Conservation (phyloP, 768 basidiomycete species). For the Pleurotus ostreatus region DNA sequence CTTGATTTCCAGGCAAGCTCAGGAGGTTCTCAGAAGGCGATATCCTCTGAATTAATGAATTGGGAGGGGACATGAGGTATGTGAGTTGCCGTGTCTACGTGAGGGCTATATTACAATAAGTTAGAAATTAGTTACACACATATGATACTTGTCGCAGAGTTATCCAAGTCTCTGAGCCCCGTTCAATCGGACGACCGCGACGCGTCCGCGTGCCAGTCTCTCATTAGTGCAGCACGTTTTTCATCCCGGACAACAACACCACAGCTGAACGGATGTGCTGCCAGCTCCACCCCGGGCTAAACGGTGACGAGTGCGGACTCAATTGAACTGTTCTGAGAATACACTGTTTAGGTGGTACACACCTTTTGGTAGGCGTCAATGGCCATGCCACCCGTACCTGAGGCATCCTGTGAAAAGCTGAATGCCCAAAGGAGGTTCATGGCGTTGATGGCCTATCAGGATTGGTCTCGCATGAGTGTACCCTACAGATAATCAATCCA, state of each 20-base stretch:
- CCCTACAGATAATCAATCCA: background rate
- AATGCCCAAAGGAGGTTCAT: constrained; percentile 28
- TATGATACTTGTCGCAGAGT: too few species aligned
- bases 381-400: background rate
- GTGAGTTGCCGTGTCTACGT: too few species aligned
- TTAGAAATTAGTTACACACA: too few species aligned
- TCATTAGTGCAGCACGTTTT: background rate
- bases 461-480: background rate
- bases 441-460: constrained; percentile 16
- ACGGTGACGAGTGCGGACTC: background rate
- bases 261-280: background rate
- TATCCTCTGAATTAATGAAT: too few species aligned
- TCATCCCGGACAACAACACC: background rate
- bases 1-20: too few species aligned
- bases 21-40: too few species aligned
- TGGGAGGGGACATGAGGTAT: too few species aligned
- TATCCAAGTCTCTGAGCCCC: background rate
- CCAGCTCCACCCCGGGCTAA: constrained; percentile 1
- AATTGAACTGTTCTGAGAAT: background rate
- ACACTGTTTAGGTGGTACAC: background rate
- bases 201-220: background rate
- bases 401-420: constrained; percentile 14
- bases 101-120: too few species aligned
- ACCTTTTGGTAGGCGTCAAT: background rate
- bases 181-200: background rate